phyloP scores from a whole-genome alignment of 768 basidiomycete genomes.

The Psilocybe azurescens region DNA sequence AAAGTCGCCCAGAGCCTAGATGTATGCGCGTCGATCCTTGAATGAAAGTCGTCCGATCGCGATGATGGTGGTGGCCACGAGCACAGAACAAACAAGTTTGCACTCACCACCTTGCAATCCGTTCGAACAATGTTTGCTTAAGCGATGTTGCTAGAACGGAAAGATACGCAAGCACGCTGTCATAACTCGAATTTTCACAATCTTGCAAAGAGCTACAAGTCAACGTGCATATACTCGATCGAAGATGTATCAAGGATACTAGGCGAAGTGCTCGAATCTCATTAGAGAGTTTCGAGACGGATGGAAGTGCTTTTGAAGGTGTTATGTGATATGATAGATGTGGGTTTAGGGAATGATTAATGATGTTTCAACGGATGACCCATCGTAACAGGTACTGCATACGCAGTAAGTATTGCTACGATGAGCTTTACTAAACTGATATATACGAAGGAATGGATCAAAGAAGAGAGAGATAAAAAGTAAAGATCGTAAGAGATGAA shows the following conservation, averaged over 20 bases:
- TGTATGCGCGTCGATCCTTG: not conserved
- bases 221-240: not conserved
- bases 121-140: not conserved
- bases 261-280: not conserved
- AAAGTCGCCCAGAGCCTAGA: not conserved
- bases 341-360: too few species aligned
- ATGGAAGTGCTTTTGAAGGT: not conserved
- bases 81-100: not conserved
- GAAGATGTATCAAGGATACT: not conserved
- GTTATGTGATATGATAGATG: too few species aligned
- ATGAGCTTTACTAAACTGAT: not conserved
- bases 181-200: not conserved
- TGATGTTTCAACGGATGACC: not conserved
- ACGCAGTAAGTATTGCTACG: not conserved
- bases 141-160: not conserved
- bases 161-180: not conserved
- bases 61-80: not conserved
- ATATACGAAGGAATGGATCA: not conserved
- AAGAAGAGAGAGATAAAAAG: not conserved
- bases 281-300: not conserved
- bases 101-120: not conserved
- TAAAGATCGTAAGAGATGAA: not conserved
- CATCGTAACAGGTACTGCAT: not conserved
- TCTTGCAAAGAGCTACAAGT: not conserved
- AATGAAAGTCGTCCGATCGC: not conserved